Percentiles rank a stretch among this genome's conserved stretches.
These are phyloP conservation scores for Chlorella sp. DNA, from an alignment of 139 green algal species.

Conservation along the genomic window DNA sequence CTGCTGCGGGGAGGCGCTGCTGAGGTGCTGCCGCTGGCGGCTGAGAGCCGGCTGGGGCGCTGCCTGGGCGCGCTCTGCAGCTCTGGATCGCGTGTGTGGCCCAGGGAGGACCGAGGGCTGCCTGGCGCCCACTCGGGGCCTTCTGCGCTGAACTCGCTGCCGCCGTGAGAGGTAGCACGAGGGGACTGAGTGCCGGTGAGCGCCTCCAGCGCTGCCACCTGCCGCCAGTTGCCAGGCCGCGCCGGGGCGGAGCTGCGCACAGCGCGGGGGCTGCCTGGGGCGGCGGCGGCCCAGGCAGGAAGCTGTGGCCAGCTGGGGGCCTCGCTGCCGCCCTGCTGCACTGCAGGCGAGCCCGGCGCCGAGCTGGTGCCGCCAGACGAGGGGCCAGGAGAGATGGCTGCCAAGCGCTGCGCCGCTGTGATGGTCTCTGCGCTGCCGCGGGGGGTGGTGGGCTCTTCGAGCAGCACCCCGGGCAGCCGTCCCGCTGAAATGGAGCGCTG, in stretches of 20 bases:
- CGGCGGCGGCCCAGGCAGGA: neutral
- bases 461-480: neutral
- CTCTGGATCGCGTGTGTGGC: neutral
- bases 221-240: neutral
- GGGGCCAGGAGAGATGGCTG: neutral
- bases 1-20: neutral
- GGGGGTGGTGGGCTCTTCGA: neutral
- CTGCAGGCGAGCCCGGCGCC: neutral
- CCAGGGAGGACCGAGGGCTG: no score
- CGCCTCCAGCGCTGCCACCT: no score
- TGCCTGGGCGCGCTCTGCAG: neutral
- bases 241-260: neutral
- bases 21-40: neutral
- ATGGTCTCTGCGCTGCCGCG: neutral
- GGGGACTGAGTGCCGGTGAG: no score
- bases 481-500: conserved; percentile 11
- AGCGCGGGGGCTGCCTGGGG: neutral
- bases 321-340: neutral
- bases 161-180: no score
- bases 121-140: no score
- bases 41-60: neutral
- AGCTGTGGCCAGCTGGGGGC: no score
- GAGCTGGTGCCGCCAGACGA: neutral
- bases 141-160: no score
- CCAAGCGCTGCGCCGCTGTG: conserved; percentile 6